These are phyloP conservation scores for Beauveria sp. DNA, from an alignment of 2,329 filamentous ascomycete species.

Conservation along the genomic window DNA sequence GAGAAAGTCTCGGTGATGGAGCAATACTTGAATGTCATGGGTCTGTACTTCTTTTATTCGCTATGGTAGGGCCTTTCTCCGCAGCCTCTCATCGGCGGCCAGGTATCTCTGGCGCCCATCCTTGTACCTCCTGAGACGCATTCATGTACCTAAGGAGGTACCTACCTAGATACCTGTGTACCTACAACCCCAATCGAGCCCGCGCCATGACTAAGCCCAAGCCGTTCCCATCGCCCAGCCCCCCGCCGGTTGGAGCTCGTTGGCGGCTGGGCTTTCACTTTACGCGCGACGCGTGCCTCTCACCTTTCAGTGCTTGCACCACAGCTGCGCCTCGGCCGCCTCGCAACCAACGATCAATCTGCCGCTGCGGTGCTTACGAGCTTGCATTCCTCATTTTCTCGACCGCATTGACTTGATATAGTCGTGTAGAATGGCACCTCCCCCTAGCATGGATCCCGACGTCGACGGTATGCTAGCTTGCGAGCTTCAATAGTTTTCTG, in stretches of 20 bases:
- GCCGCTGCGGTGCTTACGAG: not conserved
- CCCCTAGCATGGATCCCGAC: slow-evolving; percentile 27
- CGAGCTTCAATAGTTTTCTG: not conserved
- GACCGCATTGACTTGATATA: not conserved
- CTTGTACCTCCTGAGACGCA: too few species aligned
- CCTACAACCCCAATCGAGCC: not conserved
- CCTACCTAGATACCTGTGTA: not conserved
- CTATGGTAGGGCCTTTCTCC: too few species aligned
- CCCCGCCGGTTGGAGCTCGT: not conserved
- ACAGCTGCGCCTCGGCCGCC: not conserved
- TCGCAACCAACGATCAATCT: not conserved
- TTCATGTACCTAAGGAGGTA: not conserved
- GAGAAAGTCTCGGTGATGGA: too few species aligned
- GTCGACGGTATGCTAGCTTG: slow-evolving; percentile 25
- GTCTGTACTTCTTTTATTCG: too few species aligned
- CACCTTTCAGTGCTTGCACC: slow-evolving; percentile 23
- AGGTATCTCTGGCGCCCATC: too few species aligned
- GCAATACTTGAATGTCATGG: too few species aligned
- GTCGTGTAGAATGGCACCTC: slow-evolving; percentile 25
- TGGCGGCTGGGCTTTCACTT: slow-evolving; percentile 20
- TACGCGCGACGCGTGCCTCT: slow-evolving; percentile 30
- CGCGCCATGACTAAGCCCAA: slow-evolving; percentile 3
- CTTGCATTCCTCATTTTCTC: not conserved
- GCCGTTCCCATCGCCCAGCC: not conserved
- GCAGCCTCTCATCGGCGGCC: too few species aligned